Evolutionary conservation across 2,329 filamentous ascomycete genomes (phyloP), one percentile per base, ranked within the genome.

Genomic region (Aureobasidium sp.): DNA sequence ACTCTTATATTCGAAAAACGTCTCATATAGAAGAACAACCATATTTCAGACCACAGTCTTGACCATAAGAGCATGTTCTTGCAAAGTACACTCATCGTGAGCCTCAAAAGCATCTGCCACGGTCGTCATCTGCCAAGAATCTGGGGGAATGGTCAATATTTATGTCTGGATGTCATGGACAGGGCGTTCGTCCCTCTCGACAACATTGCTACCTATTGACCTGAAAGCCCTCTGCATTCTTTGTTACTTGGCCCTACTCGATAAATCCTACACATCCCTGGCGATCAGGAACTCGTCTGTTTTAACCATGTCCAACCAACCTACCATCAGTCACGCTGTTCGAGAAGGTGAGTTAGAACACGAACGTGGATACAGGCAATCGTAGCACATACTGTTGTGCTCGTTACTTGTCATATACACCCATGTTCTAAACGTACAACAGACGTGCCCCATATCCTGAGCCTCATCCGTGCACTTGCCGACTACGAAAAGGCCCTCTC

Each of bases 361-460:
- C n/a, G 24, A 7, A 22, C 3, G n/a, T 22, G 12, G 11, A 27
- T 17, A 7, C 39, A 19, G 22, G 29, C 31, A 31, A 42, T 4
- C 11, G 14, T 50, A 17, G 9, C 17, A 33, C 19, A 5, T 22
- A 44, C 14, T 35, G 24, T 17, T 14, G 14, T 48, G 24, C 45
- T 15, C 8, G 2, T 27, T 4, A 22, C 22, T 29, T 9, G 15
- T 29, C 15, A 22, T 27, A n/a, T 9, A n/a, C 33, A 15, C n/a
- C 44, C 24, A 49, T 63, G 57, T 19, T 22, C 37, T 27, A 33
- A n/a, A 52, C 14, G 12, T 35, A 37, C 50, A 56, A 35, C 63
- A 96, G 93, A 97, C 70, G 84, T 95, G 62, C 83, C 86, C 27
- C 79, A 80, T n/a, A 96, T 97, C 73, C 84, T 99, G 29, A 76